Base-by-base conservation (phyloP, 129 eudicot species). In the Apium graveolens region DNA sequence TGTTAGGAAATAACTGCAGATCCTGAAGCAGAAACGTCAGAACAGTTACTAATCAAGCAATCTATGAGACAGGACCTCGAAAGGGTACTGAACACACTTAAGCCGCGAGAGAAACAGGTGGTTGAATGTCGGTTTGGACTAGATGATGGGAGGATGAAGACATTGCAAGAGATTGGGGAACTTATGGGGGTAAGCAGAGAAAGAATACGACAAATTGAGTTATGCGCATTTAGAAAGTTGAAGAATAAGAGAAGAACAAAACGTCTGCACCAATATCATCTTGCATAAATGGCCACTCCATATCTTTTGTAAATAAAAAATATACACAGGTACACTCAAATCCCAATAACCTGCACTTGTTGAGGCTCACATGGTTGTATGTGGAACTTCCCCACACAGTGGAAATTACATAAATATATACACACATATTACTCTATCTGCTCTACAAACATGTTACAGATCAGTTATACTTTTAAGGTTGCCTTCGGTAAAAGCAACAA, bases 151-250 rank as follows among this genome's bases (percentile, higher is more conserved):
- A 83, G 87, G 70, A 83, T 86, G 85, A 87, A 90, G 79, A 90
- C 99, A 12, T 76, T 95, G 86, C 96, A 91, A 85, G 99, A 95
- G 84, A 90, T 95, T 6, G 99, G 99, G 45, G 96, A 90, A 80
- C 77, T 86, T 77, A 87, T 95, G 92, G 94, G 96, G 17, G 96
- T 95, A 74, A 95, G 97, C 82, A 81, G 99, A 73, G 99, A 95
- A 65, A 88, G 99, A 84, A 86, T 95, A 71, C 85, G 99, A 57
- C 99, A 95, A 82, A 92, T 95, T 20, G 99, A 95, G 80, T 76
- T 89, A 3, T 79, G 81, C 26, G 97, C 91, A 21, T 87, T 95
- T 69, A 85, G 96, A 20, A 95, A 95, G 87, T 80, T 95, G 81
- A 86, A 87, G 85, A 90, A 82, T 87, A 91, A 91, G 75, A 89